Evolutionary conservation across 345 rosid species (phyloP).

Genomic region (Excoecaria agallocha): DNA sequence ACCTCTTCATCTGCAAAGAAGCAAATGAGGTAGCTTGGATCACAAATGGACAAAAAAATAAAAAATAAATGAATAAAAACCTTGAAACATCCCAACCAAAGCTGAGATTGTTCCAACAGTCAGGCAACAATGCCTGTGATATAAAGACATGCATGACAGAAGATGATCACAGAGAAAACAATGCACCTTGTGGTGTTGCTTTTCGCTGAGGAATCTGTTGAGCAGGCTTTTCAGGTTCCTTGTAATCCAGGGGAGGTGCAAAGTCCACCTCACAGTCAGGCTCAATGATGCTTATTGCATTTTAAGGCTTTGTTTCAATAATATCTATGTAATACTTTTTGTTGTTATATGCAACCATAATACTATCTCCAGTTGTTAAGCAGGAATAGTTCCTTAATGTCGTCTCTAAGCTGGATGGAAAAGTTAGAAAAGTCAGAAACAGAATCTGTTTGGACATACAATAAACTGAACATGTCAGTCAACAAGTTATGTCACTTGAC

Average conservation of each 20-base stretch:
- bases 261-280: conserved; percentile 99
- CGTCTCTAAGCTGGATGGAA: too few relatives aligned
- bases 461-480: too few relatives aligned
- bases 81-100: not conserved
- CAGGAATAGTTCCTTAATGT: too few relatives aligned
- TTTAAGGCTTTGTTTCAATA: conserved; percentile 84
- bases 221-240: conserved; percentile 80
- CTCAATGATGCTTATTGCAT: conserved; percentile 95
- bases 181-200: conserved; percentile 44
- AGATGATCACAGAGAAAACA: not conserved
- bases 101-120: not conserved
- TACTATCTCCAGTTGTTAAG: too few relatives aligned
- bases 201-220: conserved; percentile 43
- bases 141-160: not conserved
- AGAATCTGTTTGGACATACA: too few relatives aligned
- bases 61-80: not conserved
- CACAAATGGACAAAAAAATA: too few relatives aligned
- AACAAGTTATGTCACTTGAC: too few relatives aligned
- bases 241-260: conserved; percentile 97
- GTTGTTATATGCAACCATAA: conserved; percentile 98
- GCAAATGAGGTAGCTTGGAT: not conserved
- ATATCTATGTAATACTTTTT: conserved; percentile 97
- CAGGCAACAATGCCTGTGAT: not conserved
- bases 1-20: conserved; percentile 59
- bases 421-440: too few relatives aligned